A percentile compares a stretch with the other conserved stretches of the same genome.
These are phyloP conservation scores for Talaromyces sp. DNA, from an alignment of 2,329 filamentous ascomycete species.

Conservation along the genomic window DNA sequence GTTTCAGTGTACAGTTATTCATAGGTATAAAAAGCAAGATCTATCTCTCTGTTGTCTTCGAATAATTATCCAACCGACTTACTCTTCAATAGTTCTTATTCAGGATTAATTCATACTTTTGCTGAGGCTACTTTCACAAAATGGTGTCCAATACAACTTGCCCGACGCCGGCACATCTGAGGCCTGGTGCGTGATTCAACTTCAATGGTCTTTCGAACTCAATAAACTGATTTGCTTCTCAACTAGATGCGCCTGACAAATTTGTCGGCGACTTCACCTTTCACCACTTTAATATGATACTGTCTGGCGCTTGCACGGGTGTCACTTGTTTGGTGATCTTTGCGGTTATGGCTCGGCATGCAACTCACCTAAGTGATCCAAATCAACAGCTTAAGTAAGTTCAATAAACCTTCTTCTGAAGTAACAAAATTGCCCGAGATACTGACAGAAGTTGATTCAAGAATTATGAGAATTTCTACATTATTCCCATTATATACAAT, in stretches of 20 bases:
- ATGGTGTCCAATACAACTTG: not conserved
- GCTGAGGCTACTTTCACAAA: not conserved
- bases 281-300: not conserved
- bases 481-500: not conserved
- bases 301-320: not conserved
- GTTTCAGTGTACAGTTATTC: not conserved
- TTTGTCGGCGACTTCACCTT: not conserved
- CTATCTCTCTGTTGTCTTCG: not conserved
- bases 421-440: not conserved
- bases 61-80: not conserved
- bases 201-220: not conserved
- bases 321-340: not conserved
- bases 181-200: not conserved
- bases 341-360: not conserved
- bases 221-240: not conserved
- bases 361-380: not conserved
- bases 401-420: not conserved
- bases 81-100: not conserved
- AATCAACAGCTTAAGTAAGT: not conserved
- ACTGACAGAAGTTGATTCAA: not conserved
- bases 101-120: not conserved
- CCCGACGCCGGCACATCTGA: not conserved
- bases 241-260: not conserved
- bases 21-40: not conserved
- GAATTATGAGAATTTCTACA: not conserved